phyloP scores from a whole-genome alignment of 1,284 basidiomycete genomes.

The Macrocystidia cucumis region DNA sequence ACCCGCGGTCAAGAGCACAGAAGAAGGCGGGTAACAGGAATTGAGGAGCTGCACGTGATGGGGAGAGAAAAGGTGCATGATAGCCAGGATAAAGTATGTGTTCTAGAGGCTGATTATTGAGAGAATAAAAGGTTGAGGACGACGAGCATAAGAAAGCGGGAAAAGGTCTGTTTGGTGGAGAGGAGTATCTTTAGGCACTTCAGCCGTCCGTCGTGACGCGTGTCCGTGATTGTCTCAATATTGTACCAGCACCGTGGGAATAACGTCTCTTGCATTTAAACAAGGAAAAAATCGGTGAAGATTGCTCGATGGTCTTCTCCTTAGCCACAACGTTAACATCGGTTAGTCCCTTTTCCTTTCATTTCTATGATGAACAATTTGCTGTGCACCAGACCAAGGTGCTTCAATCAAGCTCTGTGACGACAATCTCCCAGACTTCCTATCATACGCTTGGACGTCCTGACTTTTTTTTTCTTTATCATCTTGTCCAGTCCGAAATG shows the following conservation, averaged over 20 bases:
- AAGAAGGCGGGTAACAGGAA: conserved; percentile 86
- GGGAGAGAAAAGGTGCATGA: conserved; percentile 63
- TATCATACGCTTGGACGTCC: conserved; percentile 41
- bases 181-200: too few species aligned
- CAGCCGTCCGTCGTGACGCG: too few species aligned
- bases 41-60: conserved; percentile 84
- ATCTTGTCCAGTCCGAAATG: conserved; percentile 6
- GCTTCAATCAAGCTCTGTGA: conserved; percentile 28
- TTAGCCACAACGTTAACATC: conserved; percentile 1
- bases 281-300: neutral
- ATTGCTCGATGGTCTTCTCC: too few species aligned
- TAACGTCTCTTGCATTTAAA: neutral
- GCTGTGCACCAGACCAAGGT: conserved; percentile 53
- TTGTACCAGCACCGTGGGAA: conserved; percentile 5
- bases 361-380: conserved; percentile 28
- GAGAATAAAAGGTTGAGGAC: too few species aligned
- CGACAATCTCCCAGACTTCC: conserved; percentile 35
- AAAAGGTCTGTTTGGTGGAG: too few species aligned
- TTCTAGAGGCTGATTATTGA: too few species aligned
- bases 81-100: conserved; percentile 13
- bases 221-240: too few species aligned
- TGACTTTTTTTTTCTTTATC: conserved; percentile 21
- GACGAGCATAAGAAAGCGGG: too few species aligned
- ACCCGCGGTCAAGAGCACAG: conserved; percentile 68
- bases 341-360: conserved; percentile 10